Conservation (phyloP, 345 rosid species). For the Melastoma malabathricum region DNA sequence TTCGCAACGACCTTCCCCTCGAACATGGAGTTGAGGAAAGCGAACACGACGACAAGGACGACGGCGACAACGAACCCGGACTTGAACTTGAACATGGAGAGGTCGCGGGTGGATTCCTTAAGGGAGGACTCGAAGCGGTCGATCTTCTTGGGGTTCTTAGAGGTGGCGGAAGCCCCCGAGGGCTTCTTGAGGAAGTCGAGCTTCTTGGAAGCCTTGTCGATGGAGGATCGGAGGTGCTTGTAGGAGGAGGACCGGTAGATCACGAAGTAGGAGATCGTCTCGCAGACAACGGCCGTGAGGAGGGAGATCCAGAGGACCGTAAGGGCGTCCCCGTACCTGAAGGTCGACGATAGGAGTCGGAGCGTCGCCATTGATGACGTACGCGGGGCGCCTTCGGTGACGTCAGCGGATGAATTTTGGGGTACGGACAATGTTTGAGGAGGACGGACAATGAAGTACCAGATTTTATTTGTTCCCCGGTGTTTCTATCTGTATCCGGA, state of each 20-base stretch:
- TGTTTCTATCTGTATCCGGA: too few relatives aligned
- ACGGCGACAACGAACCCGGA: slow-evolving; percentile 96
- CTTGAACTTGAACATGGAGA: slow-evolving; percentile 97
- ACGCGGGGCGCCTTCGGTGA: too few relatives aligned
- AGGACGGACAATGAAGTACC: too few relatives aligned
- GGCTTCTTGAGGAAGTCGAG: slow-evolving; percentile 87
- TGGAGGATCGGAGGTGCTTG: slow-evolving; percentile 85
- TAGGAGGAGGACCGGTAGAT: slow-evolving; percentile 93
- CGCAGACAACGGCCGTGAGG: slow-evolving; percentile 89
- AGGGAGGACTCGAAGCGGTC: slow-evolving; percentile 92
- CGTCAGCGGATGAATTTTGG: too few relatives aligned
- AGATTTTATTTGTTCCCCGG: too few relatives aligned
- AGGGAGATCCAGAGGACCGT: slow-evolving; percentile 84
- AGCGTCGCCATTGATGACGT: neutral
- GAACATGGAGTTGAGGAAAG: slow-evolving; percentile 73
- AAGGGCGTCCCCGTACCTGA: slow-evolving; percentile 67
- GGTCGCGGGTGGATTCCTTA: slow-evolving; percentile 87
- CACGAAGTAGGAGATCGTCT: slow-evolving; percentile 88
- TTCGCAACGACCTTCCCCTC: slow-evolving; percentile 95
- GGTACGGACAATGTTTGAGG: too few relatives aligned
- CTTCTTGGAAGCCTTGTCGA: slow-evolving; percentile 90
- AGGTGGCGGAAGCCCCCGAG: slow-evolving; percentile 31
- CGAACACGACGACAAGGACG: slow-evolving; percentile 83
- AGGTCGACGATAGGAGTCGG: slow-evolving; percentile 29
- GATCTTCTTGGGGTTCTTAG: slow-evolving; percentile 68